Conservation (phyloP, 2,329 filamentous ascomycete genomes). For the Xylariales sp. region DNA sequence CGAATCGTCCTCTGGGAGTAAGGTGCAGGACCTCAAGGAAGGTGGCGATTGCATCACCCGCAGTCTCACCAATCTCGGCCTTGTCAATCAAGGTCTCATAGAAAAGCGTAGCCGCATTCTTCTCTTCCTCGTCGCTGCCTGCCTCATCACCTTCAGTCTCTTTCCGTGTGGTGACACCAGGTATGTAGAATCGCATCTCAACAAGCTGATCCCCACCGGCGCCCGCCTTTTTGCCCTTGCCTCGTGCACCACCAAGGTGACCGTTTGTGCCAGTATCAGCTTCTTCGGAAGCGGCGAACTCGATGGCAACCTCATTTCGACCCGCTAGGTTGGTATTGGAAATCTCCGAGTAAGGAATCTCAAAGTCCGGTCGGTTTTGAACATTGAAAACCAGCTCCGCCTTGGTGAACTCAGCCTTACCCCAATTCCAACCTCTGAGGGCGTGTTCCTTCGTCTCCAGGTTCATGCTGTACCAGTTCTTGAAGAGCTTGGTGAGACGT, state of each 20-base stretch:
- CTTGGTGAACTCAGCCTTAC: slow-evolving; percentile 94
- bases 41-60: slow-evolving; percentile 96
- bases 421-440: slow-evolving; percentile 97
- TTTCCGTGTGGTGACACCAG: slow-evolving; percentile 79
- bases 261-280: slow-evolving; percentile 71
- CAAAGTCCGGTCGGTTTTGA: slow-evolving; percentile 92
- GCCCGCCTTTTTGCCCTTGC: slow-evolving; percentile 82
- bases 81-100: slow-evolving; percentile 98
- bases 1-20: slow-evolving; percentile 97
- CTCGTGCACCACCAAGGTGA: slow-evolving; percentile 66
- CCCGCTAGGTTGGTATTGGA: slow-evolving; percentile 96
- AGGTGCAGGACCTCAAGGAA: slow-evolving; percentile 96
- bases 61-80: slow-evolving; percentile 97
- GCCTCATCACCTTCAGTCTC: slow-evolving; percentile 71
- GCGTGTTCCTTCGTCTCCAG: slow-evolving; percentile 93
- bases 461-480: slow-evolving; percentile 94
- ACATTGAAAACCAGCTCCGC: slow-evolving; percentile 95
- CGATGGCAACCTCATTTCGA: slow-evolving; percentile 95
- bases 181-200: slow-evolving; percentile 99
- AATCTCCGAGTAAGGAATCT: slow-evolving; percentile 95
- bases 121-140: slow-evolving; percentile 74
- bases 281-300: slow-evolving; percentile 74
- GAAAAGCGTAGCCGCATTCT: slow-evolving; percentile 94
- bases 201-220: slow-evolving; percentile 90
- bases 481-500: slow-evolving; percentile 86